A percentile compares a stretch with the other conserved stretches of the same genome.
phyloP scores from a whole-genome alignment of 1,139 yeast genomes.

The Yamadazyma buinensis region DNA sequence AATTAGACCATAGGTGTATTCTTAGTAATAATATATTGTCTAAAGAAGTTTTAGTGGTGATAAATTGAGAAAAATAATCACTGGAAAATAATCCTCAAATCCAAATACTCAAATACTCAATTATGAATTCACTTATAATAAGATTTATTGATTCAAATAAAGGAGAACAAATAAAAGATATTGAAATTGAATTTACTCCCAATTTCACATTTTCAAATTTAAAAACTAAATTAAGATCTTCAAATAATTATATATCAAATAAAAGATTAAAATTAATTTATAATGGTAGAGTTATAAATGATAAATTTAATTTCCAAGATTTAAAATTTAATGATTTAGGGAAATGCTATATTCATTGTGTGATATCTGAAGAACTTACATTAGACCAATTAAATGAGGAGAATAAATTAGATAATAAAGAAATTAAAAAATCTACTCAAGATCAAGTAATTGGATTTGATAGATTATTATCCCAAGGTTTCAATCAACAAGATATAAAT shows the following conservation, averaged over 20 bases:
- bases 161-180: conserved; percentile 12
- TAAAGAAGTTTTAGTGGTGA: too few relatives aligned
- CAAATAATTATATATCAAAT: conserved; percentile 25
- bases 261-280: conserved; percentile 68
- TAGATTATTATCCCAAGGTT: conserved; percentile 77
- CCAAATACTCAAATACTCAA: too few relatives aligned
- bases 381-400: conserved; percentile 61
- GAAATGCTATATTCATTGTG: conserved; percentile 70
- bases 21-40: too few relatives aligned
- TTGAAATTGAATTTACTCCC: conserved; percentile 2
- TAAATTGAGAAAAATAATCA: too few relatives aligned
- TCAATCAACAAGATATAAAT: conserved; percentile 69
- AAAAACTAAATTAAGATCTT: conserved; percentile 24
- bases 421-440: conserved; percentile 38
- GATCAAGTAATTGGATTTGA: conserved; percentile 87
- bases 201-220: conserved; percentile 8
- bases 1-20: too few relatives aligned
- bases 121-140: conserved; percentile 5
- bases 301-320: conserved; percentile 54
- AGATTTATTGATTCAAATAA: conserved; percentile 15
- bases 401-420: conserved; percentile 55
- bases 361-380: conserved; percentile 68
- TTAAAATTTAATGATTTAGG: conserved; percentile 19
- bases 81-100: too few relatives aligned
- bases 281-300: conserved; percentile 68